Evolutionary conservation across 257 asterid genomes (phyloP).

Genomic region (Scutellaria baicalensis): DNA sequence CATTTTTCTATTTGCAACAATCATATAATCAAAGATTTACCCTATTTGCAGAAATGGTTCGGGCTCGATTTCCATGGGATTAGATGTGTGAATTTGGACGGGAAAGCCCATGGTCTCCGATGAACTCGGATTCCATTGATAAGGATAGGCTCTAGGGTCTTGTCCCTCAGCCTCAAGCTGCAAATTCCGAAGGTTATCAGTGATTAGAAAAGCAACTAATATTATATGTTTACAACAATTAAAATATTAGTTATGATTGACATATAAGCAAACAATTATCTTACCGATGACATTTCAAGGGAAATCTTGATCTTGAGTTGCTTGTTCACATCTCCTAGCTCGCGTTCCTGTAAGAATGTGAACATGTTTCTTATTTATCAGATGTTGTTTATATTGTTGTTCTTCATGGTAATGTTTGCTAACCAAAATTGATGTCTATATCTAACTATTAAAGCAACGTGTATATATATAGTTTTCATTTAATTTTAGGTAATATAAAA

Average conservation of each 20-base stretch:
- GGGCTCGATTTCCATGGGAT: constrained; percentile 52
- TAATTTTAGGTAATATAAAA: too few species aligned
- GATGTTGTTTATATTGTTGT: not conserved
- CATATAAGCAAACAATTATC: not conserved
- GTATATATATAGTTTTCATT: too few species aligned
- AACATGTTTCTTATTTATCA: not conserved
- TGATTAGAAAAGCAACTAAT: not conserved
- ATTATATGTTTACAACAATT: not conserved
- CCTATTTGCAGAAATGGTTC: constrained; percentile 75
- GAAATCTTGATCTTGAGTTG: constrained; percentile 77
- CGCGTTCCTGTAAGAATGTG: constrained; percentile 49
- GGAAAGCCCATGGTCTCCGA: constrained; percentile 33
- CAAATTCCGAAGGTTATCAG: constrained; percentile 3
- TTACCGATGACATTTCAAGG: constrained; percentile 66
- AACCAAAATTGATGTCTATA: not conserved
- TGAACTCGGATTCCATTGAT: constrained; percentile 41
- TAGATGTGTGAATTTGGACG: constrained; percentile 31
- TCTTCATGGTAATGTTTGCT: not conserved
- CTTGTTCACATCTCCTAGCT: constrained; percentile 82
- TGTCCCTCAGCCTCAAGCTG: constrained; percentile 64
- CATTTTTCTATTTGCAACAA: too few species aligned
- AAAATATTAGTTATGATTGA: not conserved
- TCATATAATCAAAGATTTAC: constrained; percentile 19
- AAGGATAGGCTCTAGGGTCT: constrained; percentile 35
- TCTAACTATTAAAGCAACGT: too few species aligned